A percentile compares a stretch with the other conserved stretches of the same genome.
Evolutionary conservation across 108 stramenopile genomes (phyloP).

Genomic region (Skeletonema menzelii): DNA sequence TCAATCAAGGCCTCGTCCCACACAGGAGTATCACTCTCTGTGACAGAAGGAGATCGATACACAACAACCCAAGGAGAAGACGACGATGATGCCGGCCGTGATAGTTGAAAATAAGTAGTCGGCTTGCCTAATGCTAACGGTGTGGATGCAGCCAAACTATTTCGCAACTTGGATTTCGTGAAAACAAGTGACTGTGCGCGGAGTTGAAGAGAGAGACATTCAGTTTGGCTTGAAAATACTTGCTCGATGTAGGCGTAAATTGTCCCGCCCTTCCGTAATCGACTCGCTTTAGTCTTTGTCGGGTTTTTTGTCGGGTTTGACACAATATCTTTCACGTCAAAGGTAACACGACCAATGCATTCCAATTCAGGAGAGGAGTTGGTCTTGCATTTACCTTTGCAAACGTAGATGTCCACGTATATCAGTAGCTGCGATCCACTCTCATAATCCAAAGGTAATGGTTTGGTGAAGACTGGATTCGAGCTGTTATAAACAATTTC

Average conservation of each 20-base stretch:
- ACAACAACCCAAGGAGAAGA: conserved; percentile 48
- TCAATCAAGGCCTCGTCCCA: conserved; percentile 61
- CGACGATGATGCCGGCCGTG: background rate
- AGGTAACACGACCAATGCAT: conserved; percentile 14
- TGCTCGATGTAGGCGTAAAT: conserved; percentile 28
- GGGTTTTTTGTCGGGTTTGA: background rate
- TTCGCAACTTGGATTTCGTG: conserved; percentile 20
- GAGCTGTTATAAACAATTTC: conserved; percentile 25
- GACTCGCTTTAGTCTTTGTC: conserved; percentile 5
- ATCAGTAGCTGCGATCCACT: conserved; percentile 26
- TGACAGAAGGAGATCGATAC: conserved; percentile 56
- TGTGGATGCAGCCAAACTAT: background rate
- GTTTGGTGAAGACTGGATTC: conserved; percentile 21
- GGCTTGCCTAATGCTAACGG: conserved; percentile 7
- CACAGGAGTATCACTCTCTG: conserved; percentile 45
- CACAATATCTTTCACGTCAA: conserved; percentile 33
- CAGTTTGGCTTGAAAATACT: background rate
- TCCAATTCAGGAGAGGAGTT: background rate
- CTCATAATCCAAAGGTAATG: conserved; percentile 21
- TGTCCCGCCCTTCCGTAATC: conserved; percentile 23
- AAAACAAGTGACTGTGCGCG: conserved; percentile 31
- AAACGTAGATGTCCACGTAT: conserved; percentile 27
- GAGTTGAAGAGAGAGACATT: conserved; percentile 12
- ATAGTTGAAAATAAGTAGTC: conserved; percentile 31
- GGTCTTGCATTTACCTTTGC: background rate